Evolutionary conservation across 148 eudicot genomes (phyloP), one percentile per base, ranked within the genome.

Genomic region (Chenopodium formosanum): DNA sequence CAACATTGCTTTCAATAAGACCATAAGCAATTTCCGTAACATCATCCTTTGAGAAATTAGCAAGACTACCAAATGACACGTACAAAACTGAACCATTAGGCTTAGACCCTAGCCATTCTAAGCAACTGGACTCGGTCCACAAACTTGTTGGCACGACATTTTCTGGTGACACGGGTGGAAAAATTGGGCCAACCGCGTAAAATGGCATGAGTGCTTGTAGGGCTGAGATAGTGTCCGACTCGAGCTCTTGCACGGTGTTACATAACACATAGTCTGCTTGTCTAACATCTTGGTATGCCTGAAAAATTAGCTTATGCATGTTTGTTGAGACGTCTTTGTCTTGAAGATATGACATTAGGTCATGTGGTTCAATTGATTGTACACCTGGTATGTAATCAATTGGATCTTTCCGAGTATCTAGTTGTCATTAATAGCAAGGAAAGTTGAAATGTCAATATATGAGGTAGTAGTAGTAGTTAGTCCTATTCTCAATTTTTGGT

Each of bases 361-460:
- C 94, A 22, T 74, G 89, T 56, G 92, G 94, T 29, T 90, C 78
- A 20, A 94, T 87, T 0, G 89, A 23, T 10, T 66, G 63, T 2
- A 92, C 90, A 23, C 98, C 98, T 1, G 98, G 94, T 77, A 94
- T 90, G 83, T 94, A 94, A 69, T 91, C 89, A 80, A 94, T 89
- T 31, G 80, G 82, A 67, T 91, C 94, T 37, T 75, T 76, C 2
- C 92, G 87, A 32, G 83, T 87, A 37, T 87, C 97, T 93, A 50
- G 46, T 23, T 27, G 14, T 4, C 11, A 50, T 9, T 9, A 1
- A 8, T 50, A 11, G 53, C 14, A 50, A 9, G 22, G 5, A 56
- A 56, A 17, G 5, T 17, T 9, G 77, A 4, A 67, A 65, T 17
- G 44, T 0, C 17, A 56, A 5, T 56, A 4, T 13, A 56, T 19